phyloP scores from a whole-genome alignment of 2,329 filamentous ascomycete species.

The Colletotrichum brevisporum region DNA sequence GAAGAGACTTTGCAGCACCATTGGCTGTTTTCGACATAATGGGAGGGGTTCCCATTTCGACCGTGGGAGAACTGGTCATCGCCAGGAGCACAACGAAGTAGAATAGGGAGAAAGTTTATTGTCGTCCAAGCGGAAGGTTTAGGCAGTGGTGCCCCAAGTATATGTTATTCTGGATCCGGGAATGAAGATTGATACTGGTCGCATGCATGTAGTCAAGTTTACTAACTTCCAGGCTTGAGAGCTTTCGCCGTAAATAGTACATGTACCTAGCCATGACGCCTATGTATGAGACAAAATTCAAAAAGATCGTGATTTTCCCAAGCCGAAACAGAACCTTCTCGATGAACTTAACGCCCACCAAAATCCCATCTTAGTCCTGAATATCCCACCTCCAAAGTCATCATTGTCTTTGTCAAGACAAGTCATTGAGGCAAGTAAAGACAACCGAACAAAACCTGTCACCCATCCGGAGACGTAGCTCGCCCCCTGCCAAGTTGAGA shows the following conservation, averaged over 20 bases:
- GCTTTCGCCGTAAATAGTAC: too few species aligned
- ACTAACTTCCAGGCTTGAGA: too few species aligned
- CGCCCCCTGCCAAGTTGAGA: slow-evolving; percentile 31
- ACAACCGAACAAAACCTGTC: slow-evolving; percentile 49
- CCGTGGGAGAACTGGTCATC: not conserved
- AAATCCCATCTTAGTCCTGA: slow-evolving; percentile 48
- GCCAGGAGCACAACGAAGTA: not conserved
- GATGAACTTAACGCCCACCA: slow-evolving; percentile 48
- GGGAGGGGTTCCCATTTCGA: not conserved
- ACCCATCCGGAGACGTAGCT: slow-evolving; percentile 47
- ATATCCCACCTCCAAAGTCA: slow-evolving; percentile 49
- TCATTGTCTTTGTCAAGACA: slow-evolving; percentile 50
- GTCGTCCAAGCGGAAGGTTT: too few species aligned
- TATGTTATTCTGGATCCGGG: too few species aligned
- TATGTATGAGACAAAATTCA: too few species aligned
- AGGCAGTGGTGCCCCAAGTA: too few species aligned
- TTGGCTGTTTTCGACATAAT: slow-evolving; percentile 39
- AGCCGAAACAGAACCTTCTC: slow-evolving; percentile 45
- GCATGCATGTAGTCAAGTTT: too few species aligned
- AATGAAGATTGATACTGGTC: too few species aligned
- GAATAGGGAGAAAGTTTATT: too few species aligned
- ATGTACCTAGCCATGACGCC: too few species aligned
- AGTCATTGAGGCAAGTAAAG: slow-evolving; percentile 51
- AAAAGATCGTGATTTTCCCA: not conserved
- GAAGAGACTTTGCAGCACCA: slow-evolving; percentile 44